Evolutionary conservation across 2,329 filamentous ascomycete genomes (phyloP).

Genomic region (Neurospora sp.): DNA sequence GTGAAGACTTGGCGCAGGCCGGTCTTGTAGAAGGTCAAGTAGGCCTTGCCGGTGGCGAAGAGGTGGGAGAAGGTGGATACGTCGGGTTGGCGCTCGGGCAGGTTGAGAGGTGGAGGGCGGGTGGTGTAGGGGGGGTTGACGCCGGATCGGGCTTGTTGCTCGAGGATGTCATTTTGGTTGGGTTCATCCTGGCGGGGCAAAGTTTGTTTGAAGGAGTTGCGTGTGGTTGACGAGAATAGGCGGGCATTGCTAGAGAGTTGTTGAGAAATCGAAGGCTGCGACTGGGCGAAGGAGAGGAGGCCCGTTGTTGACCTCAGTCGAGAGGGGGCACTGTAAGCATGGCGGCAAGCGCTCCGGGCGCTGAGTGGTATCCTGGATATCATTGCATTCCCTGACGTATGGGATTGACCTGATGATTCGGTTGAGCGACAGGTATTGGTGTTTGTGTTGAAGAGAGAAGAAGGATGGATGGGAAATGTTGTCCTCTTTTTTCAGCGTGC

Average conservation of each 20-base stretch:
- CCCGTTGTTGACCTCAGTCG: background rate
- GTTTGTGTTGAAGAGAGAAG: background rate
- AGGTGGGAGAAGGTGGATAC: conserved; percentile 42
- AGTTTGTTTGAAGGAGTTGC: background rate
- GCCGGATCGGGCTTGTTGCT: background rate
- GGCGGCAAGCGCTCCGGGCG: background rate
- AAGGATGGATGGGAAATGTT: background rate
- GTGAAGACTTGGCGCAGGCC: conserved; percentile 65
- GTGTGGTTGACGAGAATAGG: background rate
- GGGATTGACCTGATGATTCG: background rate
- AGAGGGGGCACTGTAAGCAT: background rate
- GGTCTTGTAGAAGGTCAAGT: conserved; percentile 77
- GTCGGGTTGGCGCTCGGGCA: conserved; percentile 44
- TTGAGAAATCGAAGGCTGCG: background rate
- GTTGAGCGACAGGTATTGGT: background rate
- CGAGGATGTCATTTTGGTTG: background rate
- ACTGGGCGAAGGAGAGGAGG: background rate
- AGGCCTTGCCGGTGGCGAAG: conserved; percentile 60
- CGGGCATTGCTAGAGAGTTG: background rate
- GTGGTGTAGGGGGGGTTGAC: conserved; percentile 63
- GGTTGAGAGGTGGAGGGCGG: conserved; percentile 56
- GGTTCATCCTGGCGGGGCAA: background rate
- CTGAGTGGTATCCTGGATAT: background rate
- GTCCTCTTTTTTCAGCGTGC: background rate
- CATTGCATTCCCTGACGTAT: background rate